Base-by-base conservation (phyloP, 371 early-diverging fungal genomes). In the Mortierella polycephala region DNA sequence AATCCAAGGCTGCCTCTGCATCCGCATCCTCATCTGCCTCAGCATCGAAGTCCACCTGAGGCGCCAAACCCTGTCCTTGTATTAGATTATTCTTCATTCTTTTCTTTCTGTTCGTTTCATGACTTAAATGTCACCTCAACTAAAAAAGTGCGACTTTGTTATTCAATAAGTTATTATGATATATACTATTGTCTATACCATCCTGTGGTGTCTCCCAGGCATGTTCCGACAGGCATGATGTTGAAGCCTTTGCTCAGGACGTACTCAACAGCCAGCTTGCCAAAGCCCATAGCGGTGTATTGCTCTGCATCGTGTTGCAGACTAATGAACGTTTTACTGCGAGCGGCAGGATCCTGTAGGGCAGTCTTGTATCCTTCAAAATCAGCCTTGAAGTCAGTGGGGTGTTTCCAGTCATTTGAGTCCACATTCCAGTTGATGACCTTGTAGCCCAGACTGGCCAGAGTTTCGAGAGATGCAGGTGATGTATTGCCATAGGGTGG, bases 401-500 rank as follows among this genome's bases (percentile, higher is more conserved):
- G 77, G 50, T 77, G 75, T 57, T 40, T 57, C 82, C 81, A 82
- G 46, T 83, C 84, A 30, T 80, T 59, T 5, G 81, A 68, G 46
- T 83, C 82, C 1, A 70, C 51, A 39, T 83, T 74, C 85, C 83
- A 85, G 55, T 82, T 71, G 37, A 81, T 23, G 37, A 77, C 71
- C 54, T 72, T 83, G 70, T 87, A 88, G 1, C 88, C 89, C 21
- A 61, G 40, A 0, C 0, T 20, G 12, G 58, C 64, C 23, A 77
- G 55, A 44, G 85, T 85, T n/a, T 85, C 83, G 2, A 71, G 62
- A 7, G 86, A 85, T 23, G 86, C 81, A 54, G 87, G 84, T 61
- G 90, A 90, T 37, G 85, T 86, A 73, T 90, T 89, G 47, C 89
- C 89, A 62, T 85, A 90, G 14, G 93, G 90, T 21, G 89, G 89